Evolutionary conservation across 805 yeast species (phyloP).

Genomic region (Saccharomycopsis vini): DNA sequence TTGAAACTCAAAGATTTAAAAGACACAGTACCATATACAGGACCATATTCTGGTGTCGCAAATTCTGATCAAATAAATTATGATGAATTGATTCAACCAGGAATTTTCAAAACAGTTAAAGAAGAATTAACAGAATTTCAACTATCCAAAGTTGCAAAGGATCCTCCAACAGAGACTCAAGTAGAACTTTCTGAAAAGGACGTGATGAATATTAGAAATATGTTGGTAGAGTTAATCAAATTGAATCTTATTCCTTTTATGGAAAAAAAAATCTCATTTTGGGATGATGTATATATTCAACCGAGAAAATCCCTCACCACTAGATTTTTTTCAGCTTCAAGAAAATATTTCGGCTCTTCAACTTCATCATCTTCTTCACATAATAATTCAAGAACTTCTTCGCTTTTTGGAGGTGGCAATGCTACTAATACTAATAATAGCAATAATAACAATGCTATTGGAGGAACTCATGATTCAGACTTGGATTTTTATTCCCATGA

Average conservation of each 20-base stretch:
- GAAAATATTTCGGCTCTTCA: conserved; percentile 26
- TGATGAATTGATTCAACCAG: conserved; percentile 5
- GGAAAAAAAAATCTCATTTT: conserved; percentile 68
- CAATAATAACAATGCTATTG: conserved; percentile 7
- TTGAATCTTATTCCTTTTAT: conserved; percentile 56
- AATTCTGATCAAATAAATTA: not conserved
- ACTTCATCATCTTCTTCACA: conserved; percentile 1
- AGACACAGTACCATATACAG: not conserved
- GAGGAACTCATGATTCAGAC: conserved; percentile 26
- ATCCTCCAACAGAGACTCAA: not conserved
- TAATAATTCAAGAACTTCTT: conserved; percentile 15
- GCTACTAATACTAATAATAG: conserved; percentile 22
- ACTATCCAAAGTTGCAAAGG: not conserved
- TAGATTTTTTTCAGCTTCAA: conserved; percentile 41
- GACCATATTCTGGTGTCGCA: not conserved
- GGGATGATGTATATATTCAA: conserved; percentile 78
- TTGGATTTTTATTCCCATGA: conserved; percentile 53
- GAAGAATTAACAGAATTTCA: conserved; percentile 11
- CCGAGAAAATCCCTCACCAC: conserved; percentile 74
- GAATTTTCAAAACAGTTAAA: conserved; percentile 3
- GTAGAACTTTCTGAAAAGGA: conserved; percentile 3
- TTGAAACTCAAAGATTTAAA: conserved; percentile 3
- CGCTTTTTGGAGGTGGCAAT: too few relatives aligned
- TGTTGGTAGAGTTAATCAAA: conserved; percentile 15
- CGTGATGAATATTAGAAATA: conserved; percentile 1